Conservation (phyloP, 495 filamentous ascomycete species). For the Talaromyces stipitatus region DNA sequence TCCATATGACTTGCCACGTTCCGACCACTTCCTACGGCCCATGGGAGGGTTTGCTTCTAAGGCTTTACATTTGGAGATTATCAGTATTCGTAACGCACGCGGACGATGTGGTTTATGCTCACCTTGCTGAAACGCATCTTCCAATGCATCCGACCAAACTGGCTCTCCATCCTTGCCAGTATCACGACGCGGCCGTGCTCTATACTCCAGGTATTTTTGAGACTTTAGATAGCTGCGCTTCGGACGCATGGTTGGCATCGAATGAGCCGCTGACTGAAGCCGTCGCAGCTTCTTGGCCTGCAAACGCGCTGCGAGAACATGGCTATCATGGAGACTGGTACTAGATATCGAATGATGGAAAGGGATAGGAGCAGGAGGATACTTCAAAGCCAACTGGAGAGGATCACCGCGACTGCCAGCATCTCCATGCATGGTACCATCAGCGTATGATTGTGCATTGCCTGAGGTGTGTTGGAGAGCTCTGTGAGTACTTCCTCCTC, state of each 20-base stretch:
- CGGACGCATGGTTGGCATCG: constrained; percentile 21
- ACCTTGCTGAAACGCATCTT: constrained; percentile 90
- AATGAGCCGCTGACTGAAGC: constrained; percentile 29
- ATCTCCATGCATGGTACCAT: constrained; percentile 27
- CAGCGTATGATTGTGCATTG: constrained; percentile 40
- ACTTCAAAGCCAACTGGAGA: constrained; percentile 33
- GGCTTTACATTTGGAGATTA: constrained; percentile 43
- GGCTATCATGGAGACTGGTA: constrained; percentile 21
- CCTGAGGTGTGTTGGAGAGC: constrained; percentile 43
- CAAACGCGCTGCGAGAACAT: constrained; percentile 24
- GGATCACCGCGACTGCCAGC: constrained; percentile 27
- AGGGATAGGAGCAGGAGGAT: constrained; percentile 24
- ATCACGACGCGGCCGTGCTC: constrained; percentile 57
- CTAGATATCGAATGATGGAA: constrained; percentile 23
- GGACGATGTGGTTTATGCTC: constrained; percentile 17
- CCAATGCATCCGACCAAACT: constrained; percentile 77
- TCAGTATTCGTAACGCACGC: neutral
- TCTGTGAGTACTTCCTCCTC: constrained; percentile 24
- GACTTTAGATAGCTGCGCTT: constrained; percentile 38
- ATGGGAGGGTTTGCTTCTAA: constrained; percentile 73
- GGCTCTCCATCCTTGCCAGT: constrained; percentile 46
- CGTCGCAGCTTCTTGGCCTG: constrained; percentile 33
- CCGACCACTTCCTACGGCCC: constrained; percentile 69
- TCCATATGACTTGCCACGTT: constrained; percentile 65
- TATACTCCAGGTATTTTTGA: constrained; percentile 52